Percentiles rank a stretch among this genome's conserved stretches.
These are phyloP conservation scores for Metarhizium brunneum DNA, from an alignment of 2,329 filamentous ascomycete species.

Conservation along the genomic window DNA sequence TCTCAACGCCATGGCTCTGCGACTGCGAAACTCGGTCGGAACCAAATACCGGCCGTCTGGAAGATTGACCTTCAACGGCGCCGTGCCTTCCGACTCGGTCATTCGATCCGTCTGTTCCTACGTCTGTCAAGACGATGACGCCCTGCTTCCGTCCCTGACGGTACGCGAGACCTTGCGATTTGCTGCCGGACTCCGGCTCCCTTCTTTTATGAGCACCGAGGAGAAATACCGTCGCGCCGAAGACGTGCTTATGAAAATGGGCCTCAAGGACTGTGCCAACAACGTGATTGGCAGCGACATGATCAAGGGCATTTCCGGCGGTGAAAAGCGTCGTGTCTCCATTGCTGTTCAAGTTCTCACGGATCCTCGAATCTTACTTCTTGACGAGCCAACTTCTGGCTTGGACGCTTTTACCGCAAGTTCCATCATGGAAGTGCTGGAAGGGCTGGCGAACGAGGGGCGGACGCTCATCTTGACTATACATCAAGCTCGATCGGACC, in stretches of 20 bases:
- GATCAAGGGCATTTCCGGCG: conserved; percentile 70
- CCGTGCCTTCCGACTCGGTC: conserved; percentile 57
- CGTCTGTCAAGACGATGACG: conserved; percentile 71
- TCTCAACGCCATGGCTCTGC: conserved; percentile 61
- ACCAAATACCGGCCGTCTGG: conserved; percentile 56
- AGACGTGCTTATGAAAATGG: conserved; percentile 64
- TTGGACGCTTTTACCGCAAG: conserved; percentile 70
- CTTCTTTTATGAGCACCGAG: conserved; percentile 57
- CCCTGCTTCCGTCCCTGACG: conserved; percentile 62
- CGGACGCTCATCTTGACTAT: conserved; percentile 69
- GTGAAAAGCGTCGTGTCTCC: conserved; percentile 68
- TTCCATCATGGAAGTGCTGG: conserved; percentile 67
- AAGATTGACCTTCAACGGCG: conserved; percentile 59
- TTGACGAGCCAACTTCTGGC: conserved; percentile 70
- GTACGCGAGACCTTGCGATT: conserved; percentile 67
- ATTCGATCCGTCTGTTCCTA: conserved; percentile 66
- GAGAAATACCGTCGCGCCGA: conserved; percentile 62
- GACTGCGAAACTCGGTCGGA: conserved; percentile 51
- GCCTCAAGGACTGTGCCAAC: conserved; percentile 68
- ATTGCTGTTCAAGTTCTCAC: conserved; percentile 73
- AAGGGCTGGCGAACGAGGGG: conserved; percentile 61
- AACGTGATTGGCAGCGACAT: conserved; percentile 64
- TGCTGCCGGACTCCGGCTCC: conserved; percentile 61
- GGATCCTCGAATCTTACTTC: conserved; percentile 60
- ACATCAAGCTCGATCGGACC: conserved; percentile 65